Conservation (phyloP, 805 yeast species). For the Cyberlindnera nakhonratchasimensis region DNA sequence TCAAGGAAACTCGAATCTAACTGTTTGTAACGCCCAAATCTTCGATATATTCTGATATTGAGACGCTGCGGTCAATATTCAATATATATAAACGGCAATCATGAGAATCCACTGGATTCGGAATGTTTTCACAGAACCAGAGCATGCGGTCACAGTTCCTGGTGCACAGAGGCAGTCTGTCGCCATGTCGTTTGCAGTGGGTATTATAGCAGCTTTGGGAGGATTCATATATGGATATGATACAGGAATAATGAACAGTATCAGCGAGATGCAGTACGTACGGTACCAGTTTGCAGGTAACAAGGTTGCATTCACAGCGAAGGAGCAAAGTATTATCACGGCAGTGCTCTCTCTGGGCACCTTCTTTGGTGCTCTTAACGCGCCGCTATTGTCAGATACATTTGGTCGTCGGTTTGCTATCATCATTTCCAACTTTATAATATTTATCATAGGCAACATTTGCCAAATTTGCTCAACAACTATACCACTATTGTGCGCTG, state of each 20-base stretch:
- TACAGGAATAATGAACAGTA: constrained; percentile 79
- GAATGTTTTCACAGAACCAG: constrained; percentile 22
- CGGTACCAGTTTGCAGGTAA: constrained; percentile 50
- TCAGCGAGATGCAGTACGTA: constrained; percentile 73
- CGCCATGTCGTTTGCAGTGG: constrained; percentile 67
- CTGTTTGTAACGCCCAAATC: too few species aligned
- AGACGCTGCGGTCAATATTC: too few species aligned
- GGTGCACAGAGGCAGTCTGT: constrained; percentile 44
- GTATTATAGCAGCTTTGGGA: constrained; percentile 83
- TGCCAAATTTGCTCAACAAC: constrained; percentile 58
- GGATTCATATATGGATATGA: constrained; percentile 89
- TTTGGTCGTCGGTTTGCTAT: constrained; percentile 70
- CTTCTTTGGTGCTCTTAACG: constrained; percentile 58
- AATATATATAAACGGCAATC: not conserved
- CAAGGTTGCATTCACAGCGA: constrained; percentile 47
- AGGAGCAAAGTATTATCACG: constrained; percentile 67
- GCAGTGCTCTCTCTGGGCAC: constrained; percentile 83
- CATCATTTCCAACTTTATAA: constrained; percentile 52
- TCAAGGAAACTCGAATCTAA: too few species aligned
- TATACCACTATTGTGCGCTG: constrained; percentile 57
- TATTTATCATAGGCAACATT: constrained; percentile 69
- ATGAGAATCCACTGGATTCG: constrained; percentile 12
- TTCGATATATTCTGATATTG: too few species aligned
- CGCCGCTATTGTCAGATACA: constrained; percentile 64
- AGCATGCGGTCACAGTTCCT: constrained; percentile 15